phyloP scores from a whole-genome alignment of 495 filamentous ascomycete genomes.

The Penicillium daleae region DNA sequence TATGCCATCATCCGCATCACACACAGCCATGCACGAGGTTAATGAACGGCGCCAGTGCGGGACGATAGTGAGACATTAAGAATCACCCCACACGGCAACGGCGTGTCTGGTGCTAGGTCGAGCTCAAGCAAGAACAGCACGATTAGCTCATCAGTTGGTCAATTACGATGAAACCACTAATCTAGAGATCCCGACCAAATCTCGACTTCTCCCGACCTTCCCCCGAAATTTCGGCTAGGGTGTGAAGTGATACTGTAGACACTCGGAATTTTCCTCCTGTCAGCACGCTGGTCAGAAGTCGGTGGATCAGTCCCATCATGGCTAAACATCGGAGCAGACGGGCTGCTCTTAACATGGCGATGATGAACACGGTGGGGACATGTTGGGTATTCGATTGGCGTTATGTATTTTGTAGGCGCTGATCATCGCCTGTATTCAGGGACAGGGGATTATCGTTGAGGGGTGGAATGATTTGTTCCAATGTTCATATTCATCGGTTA shows the following conservation, averaged over 20 bases:
- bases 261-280: neutral
- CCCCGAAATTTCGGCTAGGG: constrained; percentile 6
- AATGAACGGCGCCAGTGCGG: neutral
- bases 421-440: neutral
- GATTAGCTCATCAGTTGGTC: constrained; percentile 1
- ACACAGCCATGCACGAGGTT: neutral
- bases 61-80: constrained; percentile 16
- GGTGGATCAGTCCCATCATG: neutral
- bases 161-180: constrained; percentile 6
- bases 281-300: neutral
- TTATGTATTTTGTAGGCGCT: neutral
- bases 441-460: neutral
- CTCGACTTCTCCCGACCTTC: constrained; percentile 5
- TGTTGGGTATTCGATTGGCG: neutral
- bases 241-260: neutral
- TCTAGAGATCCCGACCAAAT: neutral
- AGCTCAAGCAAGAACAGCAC: neutral
- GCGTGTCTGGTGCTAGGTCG: constrained; percentile 1
- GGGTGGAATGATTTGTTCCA: neutral
- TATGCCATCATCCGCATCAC: neutral
- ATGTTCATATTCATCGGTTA: neutral
- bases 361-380: neutral
- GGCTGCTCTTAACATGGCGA: constrained; percentile 6
- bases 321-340: neutral
- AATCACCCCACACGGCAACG: constrained; percentile 9